Percentiles rank a stretch among this genome's conserved stretches.
phyloP scores from a whole-genome alignment of 306 rosid species.

The Mimosa pudica region DNA sequence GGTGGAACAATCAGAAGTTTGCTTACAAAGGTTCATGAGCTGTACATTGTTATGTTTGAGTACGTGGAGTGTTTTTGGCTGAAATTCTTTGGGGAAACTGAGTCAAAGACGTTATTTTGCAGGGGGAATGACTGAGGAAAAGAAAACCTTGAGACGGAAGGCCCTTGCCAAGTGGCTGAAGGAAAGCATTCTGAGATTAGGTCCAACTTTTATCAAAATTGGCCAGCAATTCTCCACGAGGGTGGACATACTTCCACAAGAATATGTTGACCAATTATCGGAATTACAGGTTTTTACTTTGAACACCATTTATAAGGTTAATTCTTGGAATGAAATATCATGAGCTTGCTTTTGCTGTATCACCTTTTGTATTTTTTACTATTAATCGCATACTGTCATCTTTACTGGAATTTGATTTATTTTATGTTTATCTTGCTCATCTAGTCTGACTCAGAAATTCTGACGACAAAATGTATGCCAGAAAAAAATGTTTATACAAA shows the following conservation, averaged over 20 bases:
- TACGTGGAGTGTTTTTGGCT: constrained; percentile 16
- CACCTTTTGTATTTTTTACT: constrained; percentile 5
- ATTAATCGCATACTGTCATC: constrained; percentile 19
- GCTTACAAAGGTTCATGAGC: constrained; percentile 66
- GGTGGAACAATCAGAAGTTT: constrained; percentile 79
- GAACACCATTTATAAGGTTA: constrained; percentile 26
- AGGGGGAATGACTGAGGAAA: constrained; percentile 95
- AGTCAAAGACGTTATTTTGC: constrained; percentile 26
- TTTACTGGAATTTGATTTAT: constrained; percentile 14
- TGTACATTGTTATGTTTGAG: constrained; percentile 18
- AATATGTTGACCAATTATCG: constrained; percentile 92
- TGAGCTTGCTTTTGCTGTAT: constrained; percentile 28
- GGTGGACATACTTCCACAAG: constrained; percentile 97
- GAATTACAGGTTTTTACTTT: constrained; percentile 81
- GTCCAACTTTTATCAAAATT: constrained; percentile 97
- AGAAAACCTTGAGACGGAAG: constrained; percentile 72
- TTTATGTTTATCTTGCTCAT: constrained; percentile 9
- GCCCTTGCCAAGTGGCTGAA: constrained; percentile 95
- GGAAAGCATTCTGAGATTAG: constrained; percentile 92
- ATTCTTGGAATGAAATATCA: constrained; percentile 26
- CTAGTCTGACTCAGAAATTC: constrained; percentile 20
- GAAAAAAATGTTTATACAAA: not conserved
- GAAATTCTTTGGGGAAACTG: constrained; percentile 24
- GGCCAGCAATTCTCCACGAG: constrained; percentile 99
- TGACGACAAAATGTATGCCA: not conserved